These are phyloP conservation scores for Epichloe elymi DNA, from an alignment of 2,329 filamentous ascomycete genomes.

Conservation along the genomic window DNA sequence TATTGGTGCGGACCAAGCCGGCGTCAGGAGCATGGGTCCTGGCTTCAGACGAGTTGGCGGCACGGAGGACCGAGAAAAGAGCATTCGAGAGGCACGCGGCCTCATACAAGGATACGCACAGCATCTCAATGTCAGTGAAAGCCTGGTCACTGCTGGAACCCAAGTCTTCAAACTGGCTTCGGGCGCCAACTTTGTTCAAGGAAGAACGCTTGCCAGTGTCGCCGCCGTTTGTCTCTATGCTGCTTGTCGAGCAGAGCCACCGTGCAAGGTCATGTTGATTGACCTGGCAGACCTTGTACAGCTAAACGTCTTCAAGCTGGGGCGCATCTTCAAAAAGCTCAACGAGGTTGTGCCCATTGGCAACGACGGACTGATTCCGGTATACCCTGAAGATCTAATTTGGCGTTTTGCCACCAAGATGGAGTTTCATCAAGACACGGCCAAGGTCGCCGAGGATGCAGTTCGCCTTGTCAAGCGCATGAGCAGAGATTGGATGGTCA, in stretches of 20 bases:
- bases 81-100: conserved; percentile 42
- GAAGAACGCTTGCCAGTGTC: conserved; percentile 72
- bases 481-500: conserved; percentile 95
- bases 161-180: conserved; percentile 67
- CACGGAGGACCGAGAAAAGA: conserved; percentile 44
- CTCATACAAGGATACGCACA: conserved; percentile 50
- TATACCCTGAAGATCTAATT: conserved; percentile 82
- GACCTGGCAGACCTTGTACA: conserved; percentile 75
- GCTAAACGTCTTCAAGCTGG: conserved; percentile 86
- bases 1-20: conserved; percentile 73
- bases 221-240: conserved; percentile 86
- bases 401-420: conserved; percentile 83
- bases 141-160: conserved; percentile 50
- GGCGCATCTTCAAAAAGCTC: conserved; percentile 76
- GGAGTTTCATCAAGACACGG: conserved; percentile 72
- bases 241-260: conserved; percentile 65
- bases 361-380: conserved; percentile 49
- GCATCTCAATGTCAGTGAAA: conserved; percentile 47
- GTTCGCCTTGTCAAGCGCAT: conserved; percentile 80
- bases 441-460: conserved; percentile 78
- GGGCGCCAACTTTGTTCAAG: conserved; percentile 68
- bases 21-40: conserved; percentile 54
- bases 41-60: conserved; percentile 48
- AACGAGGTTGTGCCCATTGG: conserved; percentile 59
- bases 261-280: conserved; percentile 84